Percentiles rank a stretch among this genome's conserved stretches.
Evolutionary conservation across 441 rosid genomes (phyloP).

Genomic region (Erodium texanum): DNA sequence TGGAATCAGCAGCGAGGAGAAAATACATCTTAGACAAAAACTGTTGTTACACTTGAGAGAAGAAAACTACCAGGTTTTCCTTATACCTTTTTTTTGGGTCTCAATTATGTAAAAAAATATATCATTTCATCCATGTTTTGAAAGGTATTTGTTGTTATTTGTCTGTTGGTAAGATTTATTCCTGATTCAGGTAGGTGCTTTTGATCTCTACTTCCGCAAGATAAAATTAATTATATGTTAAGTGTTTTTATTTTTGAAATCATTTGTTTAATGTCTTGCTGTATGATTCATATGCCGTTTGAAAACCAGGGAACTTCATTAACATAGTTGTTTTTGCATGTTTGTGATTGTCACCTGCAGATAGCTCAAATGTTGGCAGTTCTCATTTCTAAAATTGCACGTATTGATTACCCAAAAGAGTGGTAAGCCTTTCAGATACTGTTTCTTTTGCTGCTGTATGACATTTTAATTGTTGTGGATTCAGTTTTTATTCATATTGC

Average conservation of each 20-base stretch:
- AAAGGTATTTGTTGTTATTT: background rate
- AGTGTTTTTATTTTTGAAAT: background rate
- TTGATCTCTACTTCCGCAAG: background rate
- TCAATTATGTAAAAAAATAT: background rate
- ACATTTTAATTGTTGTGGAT: background rate
- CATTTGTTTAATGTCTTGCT: background rate
- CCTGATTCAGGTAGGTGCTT: background rate
- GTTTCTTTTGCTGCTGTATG: background rate
- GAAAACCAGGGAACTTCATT: background rate
- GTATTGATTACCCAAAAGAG: conserved; percentile 92
- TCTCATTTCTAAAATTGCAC: conserved; percentile 87
- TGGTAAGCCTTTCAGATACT: conserved; percentile 32
- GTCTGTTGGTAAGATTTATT: background rate
- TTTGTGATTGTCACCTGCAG: conserved; percentile 34
- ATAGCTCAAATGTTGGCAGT: conserved; percentile 83
- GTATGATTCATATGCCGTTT: background rate
- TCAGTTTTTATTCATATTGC: background rate
- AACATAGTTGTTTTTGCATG: conserved; percentile 12
- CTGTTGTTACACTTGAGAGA: conserved; percentile 74
- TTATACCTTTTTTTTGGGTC: conserved; percentile 10
- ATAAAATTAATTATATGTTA: background rate
- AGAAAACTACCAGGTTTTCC: conserved; percentile 66
- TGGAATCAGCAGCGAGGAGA: conserved; percentile 83
- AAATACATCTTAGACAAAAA: conserved; percentile 64
- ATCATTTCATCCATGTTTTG: background rate